Evolutionary conservation across 78 protist species (phyloP), one percentile per base, ranked within the genome.

Genomic region (Cavenderia fasciculata): DNA sequence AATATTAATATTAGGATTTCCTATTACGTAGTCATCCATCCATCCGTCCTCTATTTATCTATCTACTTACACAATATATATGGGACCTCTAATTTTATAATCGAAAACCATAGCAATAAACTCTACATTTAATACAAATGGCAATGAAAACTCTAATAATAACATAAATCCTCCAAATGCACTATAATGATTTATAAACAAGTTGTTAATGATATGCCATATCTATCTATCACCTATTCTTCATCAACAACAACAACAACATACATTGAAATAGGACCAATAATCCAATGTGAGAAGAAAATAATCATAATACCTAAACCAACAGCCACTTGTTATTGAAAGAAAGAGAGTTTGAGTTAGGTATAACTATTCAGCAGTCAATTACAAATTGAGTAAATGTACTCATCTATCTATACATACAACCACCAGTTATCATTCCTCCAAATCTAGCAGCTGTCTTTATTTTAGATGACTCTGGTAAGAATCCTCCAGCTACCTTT

Each of bases 101-200:
- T 82, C 90, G 61, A 82, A 82, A 7, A 82, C 44, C 2, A 49
- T 49, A 11, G 51, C 68, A 51, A 68, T 68, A 21, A 68, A 27
- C 41, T 16, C 23, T 8, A 82, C 62, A 66, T 54, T 72, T 23
- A 36, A 34, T 10, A 56, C 8, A 2, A 78, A 19, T 23, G 63
- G 61, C 6, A 52, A 29, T 14, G 72, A 74, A 38, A 66, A 27
- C 33, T 82, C 90, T 25, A 82, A 25, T 38, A 68, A 25, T 11
- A 82, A 44, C 66, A 82, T 68, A 31, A 82, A 27, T n/a, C 73
- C 90, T n/a, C 90, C 90, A 0, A 66, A 57, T 43, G 78, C 90
- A 33, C 74, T 40, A 36, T 63, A 29, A 14, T n/a, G 38, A 63
- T n/a, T 12, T 29, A 36, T 63, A 31, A 31, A 14, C 29, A 63